Conservation (phyloP, 2,329 filamentous ascomycete genomes). For the Fusarium sp. region DNA sequence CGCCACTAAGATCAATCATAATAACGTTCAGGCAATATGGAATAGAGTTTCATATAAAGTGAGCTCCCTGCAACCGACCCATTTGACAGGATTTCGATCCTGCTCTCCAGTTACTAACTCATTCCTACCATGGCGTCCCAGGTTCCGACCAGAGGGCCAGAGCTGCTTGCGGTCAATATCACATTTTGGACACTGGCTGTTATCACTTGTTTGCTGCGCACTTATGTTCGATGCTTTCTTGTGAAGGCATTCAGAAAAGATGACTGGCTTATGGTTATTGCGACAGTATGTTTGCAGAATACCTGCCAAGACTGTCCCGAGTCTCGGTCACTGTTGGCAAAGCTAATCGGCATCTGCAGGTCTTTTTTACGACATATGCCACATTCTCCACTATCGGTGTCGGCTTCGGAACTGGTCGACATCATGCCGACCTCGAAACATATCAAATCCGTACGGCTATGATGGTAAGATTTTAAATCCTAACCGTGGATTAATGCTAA, state of each 20-base stretch:
- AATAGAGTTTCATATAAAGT: slow-evolving; percentile 24
- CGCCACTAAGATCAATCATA: neutral
- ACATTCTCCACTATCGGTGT: slow-evolving; percentile 47
- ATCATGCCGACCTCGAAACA: slow-evolving; percentile 48
- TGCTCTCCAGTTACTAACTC: neutral
- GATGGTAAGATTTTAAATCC: slow-evolving; percentile 46
- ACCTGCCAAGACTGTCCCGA: neutral
- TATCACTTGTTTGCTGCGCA: slow-evolving; percentile 49
- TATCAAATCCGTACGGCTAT: slow-evolving; percentile 47
- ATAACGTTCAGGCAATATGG: neutral
- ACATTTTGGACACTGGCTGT: slow-evolving; percentile 46
- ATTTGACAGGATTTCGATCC: slow-evolving; percentile 15
- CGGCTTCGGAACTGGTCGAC: slow-evolving; percentile 54
- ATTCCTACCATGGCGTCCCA: slow-evolving; percentile 25
- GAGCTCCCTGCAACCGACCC: neutral
- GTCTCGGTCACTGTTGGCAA: neutral
- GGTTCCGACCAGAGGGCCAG: slow-evolving; percentile 50
- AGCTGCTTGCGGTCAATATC: slow-evolving; percentile 53
- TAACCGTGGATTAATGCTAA: slow-evolving; percentile 1
- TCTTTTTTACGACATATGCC: slow-evolving; percentile 39
- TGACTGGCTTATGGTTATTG: slow-evolving; percentile 55
- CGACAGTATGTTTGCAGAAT: slow-evolving; percentile 43
- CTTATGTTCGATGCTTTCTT: slow-evolving; percentile 52
- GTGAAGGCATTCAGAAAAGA: slow-evolving; percentile 54
- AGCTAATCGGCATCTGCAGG: slow-evolving; percentile 43